A percentile compares a stretch with the other conserved stretches of the same genome.
Evolutionary conservation across 1,139 yeast genomes (phyloP).

Genomic region (Hemisphaericaspora xylofermentans): DNA sequence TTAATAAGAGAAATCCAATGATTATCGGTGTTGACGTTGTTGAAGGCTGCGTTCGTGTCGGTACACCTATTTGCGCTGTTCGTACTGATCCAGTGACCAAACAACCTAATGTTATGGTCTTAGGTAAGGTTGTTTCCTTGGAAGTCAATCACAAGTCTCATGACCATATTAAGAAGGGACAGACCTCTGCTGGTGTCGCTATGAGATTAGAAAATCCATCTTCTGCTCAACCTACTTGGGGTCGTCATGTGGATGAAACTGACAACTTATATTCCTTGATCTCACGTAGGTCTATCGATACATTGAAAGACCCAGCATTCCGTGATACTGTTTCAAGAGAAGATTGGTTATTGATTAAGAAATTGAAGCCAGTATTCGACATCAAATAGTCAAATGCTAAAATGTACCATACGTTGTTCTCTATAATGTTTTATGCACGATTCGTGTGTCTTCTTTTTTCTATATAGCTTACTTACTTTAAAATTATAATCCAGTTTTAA

Average conservation of each 20-base stretch:
- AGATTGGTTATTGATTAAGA: conserved; percentile 90
- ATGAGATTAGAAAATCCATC: conserved; percentile 94
- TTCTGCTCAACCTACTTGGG: conserved; percentile 95
- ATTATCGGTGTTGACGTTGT: conserved; percentile 96
- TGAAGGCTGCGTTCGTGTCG: conserved; percentile 86
- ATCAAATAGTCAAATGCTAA: conserved; percentile 40
- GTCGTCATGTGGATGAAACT: conserved; percentile 94
- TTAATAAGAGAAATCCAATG: conserved; percentile 99
- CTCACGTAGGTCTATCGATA: conserved; percentile 86
- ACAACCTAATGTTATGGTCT: conserved; percentile 64
- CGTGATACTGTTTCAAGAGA: conserved; percentile 91
- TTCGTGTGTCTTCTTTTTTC: background rate
- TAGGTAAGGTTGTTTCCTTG: conserved; percentile 84
- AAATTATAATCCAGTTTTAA: too few relatives aligned
- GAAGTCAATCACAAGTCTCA: conserved; percentile 92
- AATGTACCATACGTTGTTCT: background rate
- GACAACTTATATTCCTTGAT: conserved; percentile 87
- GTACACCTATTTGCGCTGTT: conserved; percentile 95
- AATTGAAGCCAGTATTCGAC: conserved; percentile 83
- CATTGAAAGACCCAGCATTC: conserved; percentile 97
- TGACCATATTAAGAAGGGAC: conserved; percentile 85
- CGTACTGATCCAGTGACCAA: conserved; percentile 85
- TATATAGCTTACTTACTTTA: background rate
- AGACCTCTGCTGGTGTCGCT: conserved; percentile 97
- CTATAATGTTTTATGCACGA: background rate